Evolutionary conservation across 768 basidiomycete genomes (phyloP), one percentile per base, ranked within the genome.

Genomic region (Mrakia hoshinonis): DNA sequence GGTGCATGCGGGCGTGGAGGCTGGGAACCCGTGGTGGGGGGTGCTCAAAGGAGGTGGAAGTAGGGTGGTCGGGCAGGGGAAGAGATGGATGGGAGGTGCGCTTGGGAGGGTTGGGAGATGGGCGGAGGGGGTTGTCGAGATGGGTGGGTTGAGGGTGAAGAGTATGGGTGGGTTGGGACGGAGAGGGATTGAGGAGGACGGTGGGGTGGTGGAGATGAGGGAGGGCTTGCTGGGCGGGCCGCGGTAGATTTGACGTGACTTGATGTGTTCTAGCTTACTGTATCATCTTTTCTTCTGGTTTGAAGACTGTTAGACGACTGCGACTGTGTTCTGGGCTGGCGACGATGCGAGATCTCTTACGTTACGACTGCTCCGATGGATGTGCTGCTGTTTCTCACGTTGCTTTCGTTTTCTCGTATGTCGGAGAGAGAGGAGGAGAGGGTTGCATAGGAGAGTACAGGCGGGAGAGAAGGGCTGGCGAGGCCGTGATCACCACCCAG

Each of bases 141-240:
- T n/a, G 18, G 31, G 31, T 4, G 64, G 46, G 0, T 43, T 46
- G 64, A 18, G 64, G 36, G 31, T 2, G 20, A 51, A 10, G 26
- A 47, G 29, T n/a, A n/a, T 10, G 61, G n/a, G 43, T 63, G 39
- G 18, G 43, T 26, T 52, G 24, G 39, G 39, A 22, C 43, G 43
- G 47, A 46, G 64, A 34, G 47, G 43, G 13, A 66, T 24, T 51
- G 64, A 36, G 26, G 64, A 46, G 46, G 48, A 34, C 7, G 55
- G 31, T 10, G 15, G 55, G 64, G 48, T 66, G 10, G 48, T 66
- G 10, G 64, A 66, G 64, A 31, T 66, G 64, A 48, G 64, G 46
- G 64, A 66, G 34, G 64, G 64, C 6, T 38, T 66, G 29, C 34
- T 66, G 46, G 46, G 46, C 10, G 64, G 48, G 24, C 13, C 43